Evolutionary conservation across 306 rosid genomes (phyloP).

Genomic region (Corylus avellana): DNA sequence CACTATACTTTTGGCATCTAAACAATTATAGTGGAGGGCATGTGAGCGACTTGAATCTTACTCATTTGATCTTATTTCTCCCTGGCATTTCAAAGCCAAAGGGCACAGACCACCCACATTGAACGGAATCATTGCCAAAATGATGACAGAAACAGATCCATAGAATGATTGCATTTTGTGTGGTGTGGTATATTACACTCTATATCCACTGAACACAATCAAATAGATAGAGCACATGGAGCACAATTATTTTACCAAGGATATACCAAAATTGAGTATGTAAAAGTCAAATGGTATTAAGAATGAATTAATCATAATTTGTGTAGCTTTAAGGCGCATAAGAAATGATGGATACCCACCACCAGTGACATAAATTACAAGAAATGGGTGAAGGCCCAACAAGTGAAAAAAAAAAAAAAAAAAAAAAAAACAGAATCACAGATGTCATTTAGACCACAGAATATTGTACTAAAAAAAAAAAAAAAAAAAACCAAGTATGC

Average conservation of each 20-base stretch:
- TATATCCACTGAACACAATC: neutral
- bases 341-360: neutral
- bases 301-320: neutral
- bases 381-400: conserved; percentile 9
- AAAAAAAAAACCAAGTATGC: neutral
- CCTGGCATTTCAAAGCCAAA: no score
- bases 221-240: neutral
- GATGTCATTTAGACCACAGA: conserved; percentile 11
- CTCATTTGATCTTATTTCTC: no score
- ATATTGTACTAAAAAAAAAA: neutral
- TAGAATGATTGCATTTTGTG: neutral
- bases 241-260: neutral
- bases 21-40: no score
- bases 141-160: neutral
- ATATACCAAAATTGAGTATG: neutral
- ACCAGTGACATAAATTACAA: conserved; percentile 24
- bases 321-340: neutral
- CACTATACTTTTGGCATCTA: no score
- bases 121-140: neutral
- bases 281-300: conserved; percentile 1
- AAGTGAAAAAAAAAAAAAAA: neutral
- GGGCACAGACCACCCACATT: neutral
- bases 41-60: no score
- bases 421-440: neutral
- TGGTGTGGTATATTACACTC: neutral